Percentiles rank a stretch among this genome's conserved stretches.
These are phyloP conservation scores for Lactarius sanguifluus DNA, from an alignment of 768 basidiomycete species.

Conservation along the genomic window DNA sequence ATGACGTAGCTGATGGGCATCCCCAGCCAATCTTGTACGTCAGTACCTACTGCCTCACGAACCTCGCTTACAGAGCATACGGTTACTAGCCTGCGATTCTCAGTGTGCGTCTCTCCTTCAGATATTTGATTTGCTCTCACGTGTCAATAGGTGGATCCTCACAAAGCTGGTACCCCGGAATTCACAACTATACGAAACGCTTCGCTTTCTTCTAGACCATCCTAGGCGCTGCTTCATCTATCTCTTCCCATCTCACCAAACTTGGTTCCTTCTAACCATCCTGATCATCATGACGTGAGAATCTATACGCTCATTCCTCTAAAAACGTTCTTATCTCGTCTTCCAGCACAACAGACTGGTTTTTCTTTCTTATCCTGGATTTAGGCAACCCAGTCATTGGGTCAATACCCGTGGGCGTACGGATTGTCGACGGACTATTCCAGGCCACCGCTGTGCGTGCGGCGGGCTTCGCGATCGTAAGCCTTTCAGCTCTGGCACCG, in stretches of 20 bases:
- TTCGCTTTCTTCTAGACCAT: conserved; percentile 92
- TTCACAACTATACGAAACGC: conserved; percentile 71
- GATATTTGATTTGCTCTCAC: conserved; percentile 14
- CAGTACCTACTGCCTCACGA: neutral
- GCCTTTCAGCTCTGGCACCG: conserved; percentile 73
- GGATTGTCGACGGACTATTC: conserved; percentile 72
- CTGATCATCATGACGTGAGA: conserved; percentile 69
- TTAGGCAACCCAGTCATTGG: conserved; percentile 73
- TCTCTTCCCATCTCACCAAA: conserved; percentile 90
- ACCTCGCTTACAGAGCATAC: neutral
- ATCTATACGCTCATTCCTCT: neutral
- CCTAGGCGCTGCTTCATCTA: conserved; percentile 91
- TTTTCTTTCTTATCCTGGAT: conserved; percentile 86
- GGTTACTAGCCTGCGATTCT: conserved; percentile 64
- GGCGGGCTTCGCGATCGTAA: conserved; percentile 82
- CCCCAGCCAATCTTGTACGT: conserved; percentile 82
- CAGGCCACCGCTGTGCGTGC: conserved; percentile 83
- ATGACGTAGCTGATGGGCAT: conserved; percentile 6
- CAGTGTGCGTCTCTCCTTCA: conserved; percentile 56
- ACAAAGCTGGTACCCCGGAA: conserved; percentile 56
- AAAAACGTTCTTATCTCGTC: neutral
- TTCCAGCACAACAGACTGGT: conserved; percentile 76
- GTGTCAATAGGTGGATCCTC: conserved; percentile 61
- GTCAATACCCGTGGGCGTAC: conserved; percentile 64
- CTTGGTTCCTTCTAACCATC: conserved; percentile 81